Evolutionary conservation across 208 protist species (phyloP).

Genomic region (Porcisia deanei): DNA sequence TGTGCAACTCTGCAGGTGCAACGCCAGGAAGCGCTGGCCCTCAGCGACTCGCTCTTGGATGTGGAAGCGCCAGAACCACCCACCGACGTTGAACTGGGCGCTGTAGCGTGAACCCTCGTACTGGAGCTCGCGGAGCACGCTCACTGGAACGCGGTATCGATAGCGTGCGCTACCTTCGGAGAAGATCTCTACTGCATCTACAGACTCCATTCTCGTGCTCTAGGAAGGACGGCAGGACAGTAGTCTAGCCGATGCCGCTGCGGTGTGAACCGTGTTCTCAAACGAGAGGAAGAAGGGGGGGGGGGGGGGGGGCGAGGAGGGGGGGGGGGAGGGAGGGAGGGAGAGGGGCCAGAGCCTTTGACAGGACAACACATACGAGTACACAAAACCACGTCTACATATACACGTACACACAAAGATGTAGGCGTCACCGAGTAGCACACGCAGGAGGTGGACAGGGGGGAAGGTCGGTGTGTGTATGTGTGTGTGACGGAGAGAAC

Average conservation of each 20-base stretch:
- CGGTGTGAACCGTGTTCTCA: background rate
- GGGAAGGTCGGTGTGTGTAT: too few species aligned
- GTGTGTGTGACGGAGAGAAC: too few species aligned
- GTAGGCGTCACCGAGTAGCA: too few species aligned
- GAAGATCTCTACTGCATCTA: constrained; percentile 71
- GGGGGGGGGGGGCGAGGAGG: background rate
- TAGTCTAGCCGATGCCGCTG: background rate
- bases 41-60: constrained; percentile 63
- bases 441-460: too few species aligned
- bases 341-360: background rate
- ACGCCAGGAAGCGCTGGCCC: constrained; percentile 65
- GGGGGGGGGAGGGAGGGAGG: background rate
- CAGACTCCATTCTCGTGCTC: constrained; percentile 40
- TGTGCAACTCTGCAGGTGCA: constrained; percentile 87
- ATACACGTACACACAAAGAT: too few species aligned
- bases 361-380: too few species aligned
- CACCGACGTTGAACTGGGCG: constrained; percentile 77
- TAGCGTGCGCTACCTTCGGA: constrained; percentile 65
- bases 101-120: constrained; percentile 75
- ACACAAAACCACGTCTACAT: too few species aligned
- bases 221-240: background rate
- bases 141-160: constrained; percentile 81
- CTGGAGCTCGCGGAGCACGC: constrained; percentile 60
- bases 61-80: constrained; percentile 83
- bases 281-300: background rate